Evolutionary conservation across 129 eudicot species (phyloP), one percentile per base, ranked within the genome.

Genomic region (Flaveria trinervia): DNA sequence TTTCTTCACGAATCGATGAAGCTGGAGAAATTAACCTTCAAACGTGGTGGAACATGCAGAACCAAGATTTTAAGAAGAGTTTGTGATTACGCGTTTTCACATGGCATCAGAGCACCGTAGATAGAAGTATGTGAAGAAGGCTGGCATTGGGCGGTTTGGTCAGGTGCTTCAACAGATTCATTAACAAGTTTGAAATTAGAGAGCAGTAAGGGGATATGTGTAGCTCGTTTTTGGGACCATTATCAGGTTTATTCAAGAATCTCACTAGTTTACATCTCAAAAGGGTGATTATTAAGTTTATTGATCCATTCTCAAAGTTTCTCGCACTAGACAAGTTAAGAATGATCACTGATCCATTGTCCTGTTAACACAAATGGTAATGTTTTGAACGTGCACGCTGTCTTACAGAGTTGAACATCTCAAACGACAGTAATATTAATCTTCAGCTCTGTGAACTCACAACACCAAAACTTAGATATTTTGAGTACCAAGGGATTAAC

Each of bases 391-490:
- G 22, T 77, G 1, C 13, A 52, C 2, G 68, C 68, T 77, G 36
- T 2, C 81, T 67, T 67, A 3, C 10, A 10, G 46, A 51, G 7
- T 67, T 66, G 18, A 51, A 20, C 7, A 50, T 65, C 46, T 7
- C 0, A 17, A 14, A 25, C 9, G 3, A 12, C 59, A 9, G 8
- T 23, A 15, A 18, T 2, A 30, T 30, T 30, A 30, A 30, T 30
- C n/a, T 49, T 41, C 8, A 18, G 14, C 12, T 17, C 0, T 52
- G 11, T 14, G 20, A 68, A 2, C 56, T 67, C 68, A 51, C 49
- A 0, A 55, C 71, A 23, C 74, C 74, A 6, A 77, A 56, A 23
- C 81, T 67, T n/a, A 25, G 49, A 76, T 50, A 41, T 12, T 68
- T 77, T 2, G 23, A 67, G 57, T 26, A 15, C 44, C 9, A 7